phyloP scores from a whole-genome alignment of 2,329 filamentous ascomycete species.

The Alternaria sp. region DNA sequence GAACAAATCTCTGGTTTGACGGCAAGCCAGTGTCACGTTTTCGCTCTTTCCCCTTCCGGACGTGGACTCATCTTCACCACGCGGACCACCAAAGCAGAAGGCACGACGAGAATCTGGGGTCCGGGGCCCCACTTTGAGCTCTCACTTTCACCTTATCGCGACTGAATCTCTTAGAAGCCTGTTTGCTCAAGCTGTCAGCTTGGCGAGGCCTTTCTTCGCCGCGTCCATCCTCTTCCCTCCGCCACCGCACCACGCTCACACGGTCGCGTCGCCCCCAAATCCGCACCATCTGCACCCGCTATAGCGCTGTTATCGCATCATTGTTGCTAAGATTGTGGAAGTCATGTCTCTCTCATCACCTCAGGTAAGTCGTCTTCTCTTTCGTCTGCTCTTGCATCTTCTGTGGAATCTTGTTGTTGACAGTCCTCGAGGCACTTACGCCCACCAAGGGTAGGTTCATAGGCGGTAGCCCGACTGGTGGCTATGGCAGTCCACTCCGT shows the following conservation, averaged over 20 bases:
- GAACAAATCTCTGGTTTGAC: neutral
- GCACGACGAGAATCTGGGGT: neutral
- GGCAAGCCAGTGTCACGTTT: neutral
- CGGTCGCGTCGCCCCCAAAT: neutral
- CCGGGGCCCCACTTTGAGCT: neutral
- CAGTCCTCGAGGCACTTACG: conserved; percentile 13
- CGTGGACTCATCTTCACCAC: conserved; percentile 3
- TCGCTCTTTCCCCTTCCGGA: neutral
- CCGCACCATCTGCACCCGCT: neutral
- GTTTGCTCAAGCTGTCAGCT: conserved; percentile 2
- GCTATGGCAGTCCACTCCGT: neutral
- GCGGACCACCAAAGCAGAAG: conserved; percentile 5
- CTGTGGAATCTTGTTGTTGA: conserved; percentile 7
- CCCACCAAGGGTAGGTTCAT: conserved; percentile 1
- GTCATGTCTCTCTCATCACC: conserved; percentile 6
- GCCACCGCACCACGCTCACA: neutral
- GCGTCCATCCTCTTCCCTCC: neutral
- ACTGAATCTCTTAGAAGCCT: neutral
- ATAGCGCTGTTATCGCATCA: neutral
- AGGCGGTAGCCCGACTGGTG: neutral
- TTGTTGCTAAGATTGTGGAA: neutral
- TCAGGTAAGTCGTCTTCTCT: conserved; percentile 15
- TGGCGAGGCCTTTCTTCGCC: neutral
- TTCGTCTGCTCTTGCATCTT: neutral
- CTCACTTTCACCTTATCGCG: neutral